Percentiles rank a stretch among this genome's conserved stretches.
Evolutionary conservation across 75 land plant genomes (phyloP).

Genomic region (Isoetes taiwanensis): DNA sequence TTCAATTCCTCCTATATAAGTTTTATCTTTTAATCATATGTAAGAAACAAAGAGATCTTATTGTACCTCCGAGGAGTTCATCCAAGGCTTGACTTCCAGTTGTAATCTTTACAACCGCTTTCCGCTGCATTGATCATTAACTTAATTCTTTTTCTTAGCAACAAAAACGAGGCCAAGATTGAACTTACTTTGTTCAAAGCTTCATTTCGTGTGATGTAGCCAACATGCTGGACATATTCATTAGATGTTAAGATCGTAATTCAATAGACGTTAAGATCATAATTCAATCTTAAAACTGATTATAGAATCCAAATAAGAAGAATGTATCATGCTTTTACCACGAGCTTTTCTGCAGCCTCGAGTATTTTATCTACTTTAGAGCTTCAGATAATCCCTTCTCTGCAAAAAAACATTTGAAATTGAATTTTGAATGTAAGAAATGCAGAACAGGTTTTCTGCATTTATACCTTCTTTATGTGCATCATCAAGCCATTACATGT

Average conservation of each 20-base stretch:
- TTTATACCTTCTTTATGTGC: constrained; percentile 80
- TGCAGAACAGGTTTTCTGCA: constrained; percentile 1
- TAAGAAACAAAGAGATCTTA: neutral
- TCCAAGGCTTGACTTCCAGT: constrained; percentile 92
- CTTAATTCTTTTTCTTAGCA: neutral
- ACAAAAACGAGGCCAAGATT: neutral
- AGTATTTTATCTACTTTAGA: constrained; percentile 90
- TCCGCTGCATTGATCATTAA: constrained; percentile 36
- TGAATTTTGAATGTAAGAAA: too few species aligned
- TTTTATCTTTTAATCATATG: neutral
- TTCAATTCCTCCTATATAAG: constrained; percentile 71
- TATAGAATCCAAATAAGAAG: too few species aligned
- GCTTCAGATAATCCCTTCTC: constrained; percentile 95
- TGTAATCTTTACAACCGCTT: constrained; percentile 67
- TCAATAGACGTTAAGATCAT: too few species aligned
- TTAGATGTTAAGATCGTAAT: too few species aligned
- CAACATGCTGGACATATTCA: constrained; percentile 45
- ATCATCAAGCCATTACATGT: constrained; percentile 96
- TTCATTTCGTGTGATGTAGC: constrained; percentile 89
- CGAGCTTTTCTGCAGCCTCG: constrained; percentile 86
- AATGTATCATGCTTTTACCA: constrained; percentile 62
- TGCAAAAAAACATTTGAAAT: constrained; percentile 11
- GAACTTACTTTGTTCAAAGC: constrained; percentile 49
- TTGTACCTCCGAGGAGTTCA: constrained; percentile 72
- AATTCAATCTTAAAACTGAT: too few species aligned